These are phyloP conservation scores for Picea mariana DNA, from an alignment of 83 land plant genomes.

Conservation along the genomic window DNA sequence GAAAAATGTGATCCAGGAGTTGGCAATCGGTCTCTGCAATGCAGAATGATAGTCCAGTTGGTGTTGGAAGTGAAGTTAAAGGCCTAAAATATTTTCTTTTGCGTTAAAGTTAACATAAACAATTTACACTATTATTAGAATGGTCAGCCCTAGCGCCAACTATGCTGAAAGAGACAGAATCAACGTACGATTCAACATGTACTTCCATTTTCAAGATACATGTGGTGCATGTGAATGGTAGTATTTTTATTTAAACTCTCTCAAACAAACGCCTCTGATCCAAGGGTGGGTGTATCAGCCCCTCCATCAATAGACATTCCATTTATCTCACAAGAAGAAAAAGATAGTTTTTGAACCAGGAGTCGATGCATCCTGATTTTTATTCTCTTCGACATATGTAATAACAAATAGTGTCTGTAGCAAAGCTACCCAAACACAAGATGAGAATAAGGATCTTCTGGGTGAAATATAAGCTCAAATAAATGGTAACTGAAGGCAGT, in stretches of 20 bases:
- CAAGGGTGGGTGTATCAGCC: constrained; percentile 1
- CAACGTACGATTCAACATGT: too few relatives aligned
- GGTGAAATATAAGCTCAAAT: constrained; percentile 86
- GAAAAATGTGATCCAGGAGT: too few relatives aligned
- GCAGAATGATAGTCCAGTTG: too few relatives aligned
- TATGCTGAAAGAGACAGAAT: too few relatives aligned
- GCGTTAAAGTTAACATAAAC: too few relatives aligned
- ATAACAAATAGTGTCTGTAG: constrained; percentile 40
- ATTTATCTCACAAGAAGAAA: not conserved
- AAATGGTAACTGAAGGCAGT: constrained; percentile 52
- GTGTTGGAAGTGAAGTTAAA: too few relatives aligned
- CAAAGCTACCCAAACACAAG: constrained; percentile 83
- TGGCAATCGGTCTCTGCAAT: too few relatives aligned
- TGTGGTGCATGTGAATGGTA: too few relatives aligned
- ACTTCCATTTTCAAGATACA: too few relatives aligned
- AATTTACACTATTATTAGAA: too few relatives aligned
- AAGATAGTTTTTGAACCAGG: not conserved
- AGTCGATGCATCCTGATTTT: not conserved
- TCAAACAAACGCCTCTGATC: constrained; percentile 8
- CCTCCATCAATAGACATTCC: not conserved
- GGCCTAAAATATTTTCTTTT: too few relatives aligned
- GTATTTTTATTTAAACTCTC: not conserved
- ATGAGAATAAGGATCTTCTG: constrained; percentile 90
- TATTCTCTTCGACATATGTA: constrained; percentile 35
- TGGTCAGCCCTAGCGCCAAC: too few relatives aligned